phyloP scores from a whole-genome alignment of 2,329 filamentous ascomycete genomes.

The Pochonia chlamydosporia region DNA sequence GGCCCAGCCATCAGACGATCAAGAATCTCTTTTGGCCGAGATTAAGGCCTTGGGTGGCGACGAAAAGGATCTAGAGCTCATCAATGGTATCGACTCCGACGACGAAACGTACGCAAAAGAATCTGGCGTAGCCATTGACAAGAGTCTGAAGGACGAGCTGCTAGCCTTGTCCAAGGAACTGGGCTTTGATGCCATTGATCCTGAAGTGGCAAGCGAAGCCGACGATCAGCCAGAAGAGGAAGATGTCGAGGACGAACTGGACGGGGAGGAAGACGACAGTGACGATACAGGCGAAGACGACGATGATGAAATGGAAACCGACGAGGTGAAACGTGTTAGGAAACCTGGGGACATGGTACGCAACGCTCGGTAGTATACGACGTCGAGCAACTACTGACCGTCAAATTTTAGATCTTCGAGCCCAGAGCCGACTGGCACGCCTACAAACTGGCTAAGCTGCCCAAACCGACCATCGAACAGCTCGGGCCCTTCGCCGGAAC shows the following conservation, averaged over 20 bases:
- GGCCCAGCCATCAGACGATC: slow-evolving; percentile 19
- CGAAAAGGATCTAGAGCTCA: slow-evolving; percentile 56
- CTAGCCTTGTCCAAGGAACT: slow-evolving; percentile 33
- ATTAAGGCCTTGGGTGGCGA: slow-evolving; percentile 61
- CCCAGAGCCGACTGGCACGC: slow-evolving; percentile 54
- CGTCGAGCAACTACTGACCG: slow-evolving; percentile 23
- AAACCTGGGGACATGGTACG: slow-evolving; percentile 31
- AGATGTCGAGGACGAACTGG: slow-evolving; percentile 20
- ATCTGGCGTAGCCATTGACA: slow-evolving; percentile 33
- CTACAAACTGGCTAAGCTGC: slow-evolving; percentile 36
- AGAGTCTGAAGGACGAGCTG: slow-evolving; percentile 30
- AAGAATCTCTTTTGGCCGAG: slow-evolving; percentile 50
- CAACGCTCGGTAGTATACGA: neutral
- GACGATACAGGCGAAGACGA: slow-evolving; percentile 29
- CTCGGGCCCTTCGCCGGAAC: slow-evolving; percentile 35
- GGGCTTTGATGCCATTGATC: slow-evolving; percentile 27
- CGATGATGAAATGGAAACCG: slow-evolving; percentile 21
- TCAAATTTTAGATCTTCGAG: slow-evolving; percentile 44
- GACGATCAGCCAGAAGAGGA: slow-evolving; percentile 29
- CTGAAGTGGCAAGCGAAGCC: slow-evolving; percentile 31
- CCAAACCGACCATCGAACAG: slow-evolving; percentile 38
- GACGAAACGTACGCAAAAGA: slow-evolving; percentile 28
- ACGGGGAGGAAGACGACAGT: slow-evolving; percentile 22
- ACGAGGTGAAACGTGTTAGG: slow-evolving; percentile 11
- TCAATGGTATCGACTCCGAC: slow-evolving; percentile 45